phyloP scores from a whole-genome alignment of 805 yeast genomes.

The Komagataella mondaviorum region DNA sequence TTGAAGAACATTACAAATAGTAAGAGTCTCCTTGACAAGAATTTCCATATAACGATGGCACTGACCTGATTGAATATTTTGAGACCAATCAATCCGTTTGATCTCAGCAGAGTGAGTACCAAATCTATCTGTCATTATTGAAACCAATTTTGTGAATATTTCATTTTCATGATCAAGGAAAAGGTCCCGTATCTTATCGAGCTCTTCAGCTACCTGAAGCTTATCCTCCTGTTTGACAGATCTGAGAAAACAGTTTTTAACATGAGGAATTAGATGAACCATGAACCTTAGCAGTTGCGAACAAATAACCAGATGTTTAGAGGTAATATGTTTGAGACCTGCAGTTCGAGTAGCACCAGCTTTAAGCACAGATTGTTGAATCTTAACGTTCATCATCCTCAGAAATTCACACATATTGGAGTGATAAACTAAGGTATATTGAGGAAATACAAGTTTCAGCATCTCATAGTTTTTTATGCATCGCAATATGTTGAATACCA shows the following conservation, averaged over 20 bases:
- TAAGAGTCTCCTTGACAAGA: slow-evolving; percentile 51
- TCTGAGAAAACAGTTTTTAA: slow-evolving; percentile 17
- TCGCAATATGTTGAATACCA: slow-evolving; percentile 24
- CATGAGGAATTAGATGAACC: slow-evolving; percentile 21
- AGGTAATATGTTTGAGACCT: slow-evolving; percentile 59
- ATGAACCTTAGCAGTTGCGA: slow-evolving; percentile 49
- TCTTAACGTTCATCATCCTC: slow-evolving; percentile 36
- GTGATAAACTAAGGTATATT: slow-evolving; percentile 23
- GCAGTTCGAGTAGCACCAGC: slow-evolving; percentile 71
- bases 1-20: slow-evolving; percentile 45
- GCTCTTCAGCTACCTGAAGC: slow-evolving; percentile 13
- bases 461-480: slow-evolving; percentile 39
- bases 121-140: slow-evolving; percentile 58
- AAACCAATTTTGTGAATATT: slow-evolving; percentile 48
- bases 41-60: slow-evolving; percentile 54
- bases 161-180: slow-evolving; percentile 52
- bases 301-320: slow-evolving; percentile 56
- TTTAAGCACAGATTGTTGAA: slow-evolving; percentile 48
- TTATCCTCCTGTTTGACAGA: slow-evolving; percentile 14
- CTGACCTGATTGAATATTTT: slow-evolving; percentile 25
- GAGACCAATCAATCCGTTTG: slow-evolving; percentile 34
- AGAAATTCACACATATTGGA: slow-evolving; percentile 30
- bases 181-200: slow-evolving; percentile 24
- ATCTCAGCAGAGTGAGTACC: slow-evolving; percentile 34
- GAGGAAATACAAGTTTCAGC: slow-evolving; percentile 44